These are phyloP conservation scores for Typha latifolia DNA, from an alignment of 176 grass and related monocot genomes.

Conservation along the genomic window DNA sequence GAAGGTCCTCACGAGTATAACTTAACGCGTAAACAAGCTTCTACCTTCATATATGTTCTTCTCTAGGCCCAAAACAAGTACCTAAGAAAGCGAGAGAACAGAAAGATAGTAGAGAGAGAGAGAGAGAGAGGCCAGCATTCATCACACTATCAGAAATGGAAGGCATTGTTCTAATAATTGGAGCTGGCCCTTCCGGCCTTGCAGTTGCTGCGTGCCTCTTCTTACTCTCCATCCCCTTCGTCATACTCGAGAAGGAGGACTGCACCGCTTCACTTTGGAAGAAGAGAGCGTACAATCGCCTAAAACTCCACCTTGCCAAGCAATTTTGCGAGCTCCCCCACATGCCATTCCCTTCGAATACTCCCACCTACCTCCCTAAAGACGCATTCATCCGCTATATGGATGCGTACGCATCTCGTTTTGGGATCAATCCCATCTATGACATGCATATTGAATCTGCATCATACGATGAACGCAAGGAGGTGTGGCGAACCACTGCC, in stretches of 20 bases:
- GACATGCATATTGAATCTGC: conserved; percentile 2
- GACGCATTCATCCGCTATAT: conserved; percentile 20
- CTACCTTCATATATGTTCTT: too few relatives aligned
- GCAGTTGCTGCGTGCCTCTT: too few relatives aligned
- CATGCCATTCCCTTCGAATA: not conserved
- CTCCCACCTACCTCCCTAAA: conserved; percentile 23
- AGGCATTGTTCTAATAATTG: too few relatives aligned
- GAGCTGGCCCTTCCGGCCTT: too few relatives aligned
- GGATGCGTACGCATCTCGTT: not conserved
- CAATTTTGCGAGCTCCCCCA: conserved; percentile 3
- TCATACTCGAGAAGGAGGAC: conserved; percentile 18
- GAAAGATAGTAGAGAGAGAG: too few relatives aligned
- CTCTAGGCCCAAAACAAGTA: too few relatives aligned
- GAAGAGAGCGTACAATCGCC: conserved; percentile 11
- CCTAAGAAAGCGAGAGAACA: too few relatives aligned
- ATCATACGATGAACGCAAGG: not conserved
- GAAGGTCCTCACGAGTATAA: too few relatives aligned
- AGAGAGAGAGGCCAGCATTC: too few relatives aligned
- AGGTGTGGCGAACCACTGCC: not conserved
- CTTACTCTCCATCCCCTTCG: not conserved
- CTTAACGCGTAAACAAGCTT: too few relatives aligned
- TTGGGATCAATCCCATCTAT: conserved; percentile 6
- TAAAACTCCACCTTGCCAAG: conserved; percentile 14
- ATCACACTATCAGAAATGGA: too few relatives aligned
- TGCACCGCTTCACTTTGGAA: conserved; percentile 19